Percentiles rank a stretch among this genome's conserved stretches.
Evolutionary conservation across 495 filamentous ascomycete species (phyloP).

Genomic region (Parmelia sp.): DNA sequence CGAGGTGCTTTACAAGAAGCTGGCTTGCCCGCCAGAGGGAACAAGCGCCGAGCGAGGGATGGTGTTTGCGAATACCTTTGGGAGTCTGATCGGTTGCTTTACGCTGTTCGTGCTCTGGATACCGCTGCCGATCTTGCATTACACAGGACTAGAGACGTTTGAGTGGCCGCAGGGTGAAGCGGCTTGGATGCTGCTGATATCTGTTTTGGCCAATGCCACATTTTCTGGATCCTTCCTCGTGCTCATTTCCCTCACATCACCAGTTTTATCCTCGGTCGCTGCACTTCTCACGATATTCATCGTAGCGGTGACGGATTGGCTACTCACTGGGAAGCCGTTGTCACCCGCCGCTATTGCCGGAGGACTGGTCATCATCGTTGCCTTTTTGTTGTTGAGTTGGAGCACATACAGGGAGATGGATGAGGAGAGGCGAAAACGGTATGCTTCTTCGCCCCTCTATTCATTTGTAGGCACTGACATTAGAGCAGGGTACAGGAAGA

Average conservation of each 20-base stretch:
- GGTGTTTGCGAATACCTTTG: slow-evolving; percentile 89
- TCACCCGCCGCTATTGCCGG: slow-evolving; percentile 68
- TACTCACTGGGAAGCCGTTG: slow-evolving; percentile 67
- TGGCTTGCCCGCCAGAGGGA: slow-evolving; percentile 88
- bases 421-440: slow-evolving; percentile 64
- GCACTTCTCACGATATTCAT: slow-evolving; percentile 93
- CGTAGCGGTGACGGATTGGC: slow-evolving; percentile 86
- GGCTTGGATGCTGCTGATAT: slow-evolving; percentile 71
- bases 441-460: not conserved
- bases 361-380: slow-evolving; percentile 77
- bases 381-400: slow-evolving; percentile 81
- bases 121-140: slow-evolving; percentile 77
- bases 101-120: slow-evolving; percentile 88
- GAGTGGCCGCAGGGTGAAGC: slow-evolving; percentile 69
- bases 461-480: not conserved
- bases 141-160: slow-evolving; percentile 71
- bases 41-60: slow-evolving; percentile 71
- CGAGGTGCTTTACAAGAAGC: slow-evolving; percentile 90
- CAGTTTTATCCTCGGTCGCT: slow-evolving; percentile 85
- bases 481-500: slow-evolving; percentile 17
- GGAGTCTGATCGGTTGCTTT: slow-evolving; percentile 74
- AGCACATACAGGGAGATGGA: slow-evolving; percentile 88
- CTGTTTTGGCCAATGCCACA: slow-evolving; percentile 73
- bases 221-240: slow-evolving; percentile 94
- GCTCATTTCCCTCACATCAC: slow-evolving; percentile 84